These are phyloP conservation scores for Aspergillus terreus DNA, from an alignment of 2,329 filamentous ascomycete species.

Conservation along the genomic window DNA sequence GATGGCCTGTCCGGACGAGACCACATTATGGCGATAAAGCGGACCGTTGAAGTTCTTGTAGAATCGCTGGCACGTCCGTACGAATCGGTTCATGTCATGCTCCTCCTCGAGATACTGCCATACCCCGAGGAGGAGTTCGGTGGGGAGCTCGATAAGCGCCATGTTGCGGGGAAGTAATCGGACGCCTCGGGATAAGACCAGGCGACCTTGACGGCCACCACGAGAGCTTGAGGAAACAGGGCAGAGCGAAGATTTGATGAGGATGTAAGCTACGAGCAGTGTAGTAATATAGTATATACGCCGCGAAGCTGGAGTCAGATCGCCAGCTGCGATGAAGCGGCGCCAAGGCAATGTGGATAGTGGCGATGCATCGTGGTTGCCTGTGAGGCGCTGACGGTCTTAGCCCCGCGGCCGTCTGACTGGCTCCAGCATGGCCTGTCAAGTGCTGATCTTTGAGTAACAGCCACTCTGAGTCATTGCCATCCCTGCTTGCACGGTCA, in stretches of 20 bases:
- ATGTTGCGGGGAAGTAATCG: neutral
- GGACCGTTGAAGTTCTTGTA: constrained; percentile 1
- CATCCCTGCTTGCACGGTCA: neutral
- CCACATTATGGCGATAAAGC: constrained; percentile 1
- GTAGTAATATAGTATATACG: too few species aligned
- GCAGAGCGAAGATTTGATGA: too few species aligned
- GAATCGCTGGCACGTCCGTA: neutral
- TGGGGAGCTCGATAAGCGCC: constrained; percentile 1
- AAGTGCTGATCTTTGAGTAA: neutral
- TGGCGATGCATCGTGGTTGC: neutral
- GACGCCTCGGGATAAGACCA: too few species aligned
- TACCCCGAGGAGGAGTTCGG: constrained; percentile 1
- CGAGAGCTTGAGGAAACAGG: too few species aligned
- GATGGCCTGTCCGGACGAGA: neutral
- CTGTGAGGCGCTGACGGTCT: neutral
- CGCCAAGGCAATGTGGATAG: neutral
- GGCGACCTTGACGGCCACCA: too few species aligned
- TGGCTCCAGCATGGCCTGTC: neutral
- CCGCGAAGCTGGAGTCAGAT: neutral
- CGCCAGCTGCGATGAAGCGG: neutral
- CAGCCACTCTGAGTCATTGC: neutral
- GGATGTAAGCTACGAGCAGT: too few species aligned
- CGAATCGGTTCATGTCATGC: constrained; percentile 2
- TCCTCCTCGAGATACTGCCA: neutral
- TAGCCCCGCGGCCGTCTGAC: neutral